Base-by-base conservation (phyloP, 164 flowering plant genomes). In the Euptelea pleiosperma region DNA sequence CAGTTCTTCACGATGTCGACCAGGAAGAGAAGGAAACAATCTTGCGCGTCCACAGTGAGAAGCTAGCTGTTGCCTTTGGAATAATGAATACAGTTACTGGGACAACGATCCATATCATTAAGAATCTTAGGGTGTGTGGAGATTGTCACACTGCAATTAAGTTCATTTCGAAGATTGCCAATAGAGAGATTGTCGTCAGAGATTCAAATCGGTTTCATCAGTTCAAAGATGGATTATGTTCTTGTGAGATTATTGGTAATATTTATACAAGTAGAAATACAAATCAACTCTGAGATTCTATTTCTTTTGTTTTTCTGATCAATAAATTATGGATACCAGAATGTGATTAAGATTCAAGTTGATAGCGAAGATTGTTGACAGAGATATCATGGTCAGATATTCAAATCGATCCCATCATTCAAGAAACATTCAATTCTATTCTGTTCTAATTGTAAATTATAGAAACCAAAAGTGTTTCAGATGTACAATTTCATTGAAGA, bases 161-260 rank as follows among this genome's bases (percentile, higher is more conserved):
- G 74, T 55, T 84, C 57, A 77, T 84, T 7, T 69, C 89, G 2
- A 81, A 71, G 75, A 68, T 77, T 31, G 80, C 70, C 39, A 40
- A 69, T 55, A 74, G 82, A 40, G 85, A 86, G 61, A 80, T 89
- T 60, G 86, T 89, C 33, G 78, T 86, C 3, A 71, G 91, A 61
- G 93, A 89, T 64, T 73, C 82, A 21, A 82, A 84, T 58, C 69
- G 91, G 37, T 84, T 86, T 72, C 96, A 89, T 63, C 91, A 79
- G 67, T 84, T 89, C 54, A 84, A 25, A 70, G 69, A 78, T 46
- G 96, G 96, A 6, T 35, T 58, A 15, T 89, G 93, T 66, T 84
- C 93, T 6, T 86, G 93, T 63, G 79, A 57, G 94, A 83, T 66
- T 86, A 77, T 61, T 82, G 86, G 91, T 84, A 76, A 82, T 29